phyloP scores from a whole-genome alignment of 129 eudicot species.

The Rutidosis leptorrhynchoides region DNA sequence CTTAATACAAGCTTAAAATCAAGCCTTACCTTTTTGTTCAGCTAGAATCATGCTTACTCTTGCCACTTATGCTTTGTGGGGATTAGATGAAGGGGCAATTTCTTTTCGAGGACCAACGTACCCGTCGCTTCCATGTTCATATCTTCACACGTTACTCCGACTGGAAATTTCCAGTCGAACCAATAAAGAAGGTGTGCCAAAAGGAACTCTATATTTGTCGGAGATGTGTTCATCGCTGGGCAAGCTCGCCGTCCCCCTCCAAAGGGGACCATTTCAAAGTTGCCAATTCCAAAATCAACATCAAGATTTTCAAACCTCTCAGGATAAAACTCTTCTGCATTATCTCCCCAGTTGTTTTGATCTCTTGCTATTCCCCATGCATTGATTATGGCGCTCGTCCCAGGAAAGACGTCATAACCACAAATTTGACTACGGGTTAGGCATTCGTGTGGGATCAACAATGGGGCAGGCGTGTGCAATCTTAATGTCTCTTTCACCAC shows the following conservation, averaged over 20 bases:
- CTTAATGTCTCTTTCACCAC: slow-evolving; percentile 24
- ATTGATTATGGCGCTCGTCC: slow-evolving; percentile 6
- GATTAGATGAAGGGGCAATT: slow-evolving; percentile 2
- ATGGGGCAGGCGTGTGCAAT: slow-evolving; percentile 12
- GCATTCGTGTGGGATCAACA: slow-evolving; percentile 16
- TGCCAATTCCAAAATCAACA: not conserved
- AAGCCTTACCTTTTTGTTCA: too few relatives aligned
- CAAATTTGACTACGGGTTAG: slow-evolving; percentile 2
- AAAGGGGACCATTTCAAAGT: slow-evolving; percentile 16
- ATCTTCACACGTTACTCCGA: not conserved
- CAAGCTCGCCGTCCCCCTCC: slow-evolving; percentile 20
- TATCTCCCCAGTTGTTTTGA: slow-evolving; percentile 6
- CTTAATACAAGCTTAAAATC: too few relatives aligned
- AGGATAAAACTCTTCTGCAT: slow-evolving; percentile 4
- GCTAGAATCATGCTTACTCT: too few relatives aligned
- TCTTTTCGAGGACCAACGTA: not conserved
- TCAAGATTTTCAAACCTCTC: slow-evolving; percentile 23
- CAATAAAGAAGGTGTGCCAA: slow-evolving; percentile 11
- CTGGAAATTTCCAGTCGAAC: not conserved
- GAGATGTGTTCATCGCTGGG: not conserved
- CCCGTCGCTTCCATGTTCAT: slow-evolving; percentile 9
- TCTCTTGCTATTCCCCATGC: slow-evolving; percentile 22
- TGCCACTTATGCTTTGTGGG: too few relatives aligned
- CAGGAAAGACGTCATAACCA: slow-evolving; percentile 24
- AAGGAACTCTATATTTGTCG: not conserved